Evolutionary conservation across 805 yeast genomes (phyloP).

Genomic region (Starmerella stellata): DNA sequence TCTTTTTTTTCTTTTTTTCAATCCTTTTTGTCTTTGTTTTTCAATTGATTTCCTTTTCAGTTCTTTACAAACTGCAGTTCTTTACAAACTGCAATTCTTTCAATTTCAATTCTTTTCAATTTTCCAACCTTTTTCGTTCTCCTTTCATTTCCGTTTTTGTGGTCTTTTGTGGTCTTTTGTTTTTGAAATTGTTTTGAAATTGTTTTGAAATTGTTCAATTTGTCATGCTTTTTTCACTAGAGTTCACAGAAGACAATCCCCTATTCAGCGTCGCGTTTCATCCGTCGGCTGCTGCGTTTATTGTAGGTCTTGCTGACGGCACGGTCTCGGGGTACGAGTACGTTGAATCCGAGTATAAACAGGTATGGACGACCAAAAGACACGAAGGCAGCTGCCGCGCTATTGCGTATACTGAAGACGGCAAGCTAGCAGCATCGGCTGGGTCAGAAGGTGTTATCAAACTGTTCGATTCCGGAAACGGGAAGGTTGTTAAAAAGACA

Average conservation of each 20-base stretch:
- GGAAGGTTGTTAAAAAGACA: constrained; percentile 51
- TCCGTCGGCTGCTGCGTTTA: constrained; percentile 46
- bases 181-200: no score
- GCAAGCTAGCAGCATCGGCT: constrained; percentile 45
- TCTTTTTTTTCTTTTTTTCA: no score
- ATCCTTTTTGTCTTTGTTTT: no score
- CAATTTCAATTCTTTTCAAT: no score
- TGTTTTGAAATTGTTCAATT: neutral
- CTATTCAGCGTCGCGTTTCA: constrained; percentile 65
- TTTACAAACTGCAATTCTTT: no score
- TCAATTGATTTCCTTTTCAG: no score
- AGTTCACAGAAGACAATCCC: constrained; percentile 22
- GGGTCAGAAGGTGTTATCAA: constrained; percentile 72
- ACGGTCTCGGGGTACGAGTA: constrained; percentile 47
- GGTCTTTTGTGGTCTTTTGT: no score
- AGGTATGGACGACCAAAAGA: constrained; percentile 67
- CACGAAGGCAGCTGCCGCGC: constrained; percentile 80
- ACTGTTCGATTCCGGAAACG: constrained; percentile 50
- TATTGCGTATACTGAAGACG: constrained; percentile 45
- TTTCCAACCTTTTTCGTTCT: no score
- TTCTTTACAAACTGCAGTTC: no score
- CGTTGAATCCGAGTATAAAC: constrained; percentile 24
- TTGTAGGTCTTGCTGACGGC: constrained; percentile 70
- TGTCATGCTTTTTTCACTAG: constrained; percentile 13
- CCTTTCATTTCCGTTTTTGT: no score